Evolutionary conservation across 2,329 filamentous ascomycete genomes (phyloP).

Genomic region (Pseudopyricularia cyperi): DNA sequence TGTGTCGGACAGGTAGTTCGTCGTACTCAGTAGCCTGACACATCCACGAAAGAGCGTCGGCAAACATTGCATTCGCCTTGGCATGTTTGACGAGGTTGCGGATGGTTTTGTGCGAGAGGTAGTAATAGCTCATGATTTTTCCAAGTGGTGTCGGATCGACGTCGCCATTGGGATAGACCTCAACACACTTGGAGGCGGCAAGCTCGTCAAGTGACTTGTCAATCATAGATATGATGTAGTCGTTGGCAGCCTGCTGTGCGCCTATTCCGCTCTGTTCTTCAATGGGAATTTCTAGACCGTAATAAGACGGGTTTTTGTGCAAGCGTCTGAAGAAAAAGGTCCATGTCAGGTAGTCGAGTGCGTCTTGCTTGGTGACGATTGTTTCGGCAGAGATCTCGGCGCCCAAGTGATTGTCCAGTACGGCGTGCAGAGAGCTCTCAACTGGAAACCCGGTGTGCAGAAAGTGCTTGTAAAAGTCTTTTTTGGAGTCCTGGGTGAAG

Average conservation of each 20-base stretch:
- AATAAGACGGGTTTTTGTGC: conserved; percentile 98
- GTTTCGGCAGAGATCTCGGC: conserved; percentile 92
- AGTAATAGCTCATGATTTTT: conserved; percentile 99
- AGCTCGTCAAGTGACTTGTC: conserved; percentile 75
- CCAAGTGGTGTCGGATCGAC: conserved; percentile 83
- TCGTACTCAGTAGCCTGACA: conserved; percentile 90
- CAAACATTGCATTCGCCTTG: conserved; percentile 39
- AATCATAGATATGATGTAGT: conserved; percentile 89
- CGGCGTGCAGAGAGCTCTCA: conserved; percentile 90
- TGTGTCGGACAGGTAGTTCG: conserved; percentile 92
- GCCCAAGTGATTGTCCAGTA: conserved; percentile 90
- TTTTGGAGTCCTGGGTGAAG: conserved; percentile 94
- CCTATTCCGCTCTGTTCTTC: conserved; percentile 60
- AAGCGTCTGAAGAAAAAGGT: conserved; percentile 97
- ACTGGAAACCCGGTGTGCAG: conserved; percentile 96
- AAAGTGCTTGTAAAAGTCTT: conserved; percentile 99
- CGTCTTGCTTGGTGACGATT: conserved; percentile 88
- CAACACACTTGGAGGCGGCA: conserved; percentile 70
- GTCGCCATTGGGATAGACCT: conserved; percentile 73
- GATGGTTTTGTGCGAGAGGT: conserved; percentile 89
- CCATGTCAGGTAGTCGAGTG: conserved; percentile 95
- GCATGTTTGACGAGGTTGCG: conserved; percentile 69
- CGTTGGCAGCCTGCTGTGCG: conserved; percentile 79
- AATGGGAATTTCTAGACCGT: conserved; percentile 83
- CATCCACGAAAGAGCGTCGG: conserved; percentile 84